Evolutionary conservation across 148 eudicot species (phyloP), one percentile per base, ranked within the genome.

Genomic region (Tetragonia tetragonoides): DNA sequence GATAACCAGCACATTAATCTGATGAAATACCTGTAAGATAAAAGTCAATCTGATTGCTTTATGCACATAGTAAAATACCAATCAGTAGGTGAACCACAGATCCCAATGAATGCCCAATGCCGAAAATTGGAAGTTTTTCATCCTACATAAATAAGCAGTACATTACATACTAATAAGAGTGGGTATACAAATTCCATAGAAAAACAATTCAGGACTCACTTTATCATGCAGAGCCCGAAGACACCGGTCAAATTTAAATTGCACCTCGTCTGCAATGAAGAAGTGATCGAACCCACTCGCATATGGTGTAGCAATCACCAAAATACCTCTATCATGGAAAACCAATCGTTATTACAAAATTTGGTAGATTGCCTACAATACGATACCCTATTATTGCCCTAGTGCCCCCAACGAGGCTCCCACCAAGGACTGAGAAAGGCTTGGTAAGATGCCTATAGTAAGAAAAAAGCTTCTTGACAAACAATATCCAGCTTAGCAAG

Each of bases 251-350:
- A 83, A 95, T 80, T 95, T 95, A 72, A 95, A 92, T 77, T 92
- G 99, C 79, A 85, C 99, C 85, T 95, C 99, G 85, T 95, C 99
- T 68, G 99, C 94, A 84, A 95, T 95, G 80, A 85, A 83, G 87
- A 91, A 95, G 86, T 95, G 93, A 87, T 95, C 97, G 61, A 95
- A 92, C 77, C 99, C 99, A 86, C 99, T 95, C 64, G 99, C 90
- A 86, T 92, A 95, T 75, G 99, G 99, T n/a, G 99, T 95, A 17
- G 99, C 99, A 82, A 95, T 91, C 82, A 95, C 94, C 88, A 91
- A 80, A 67, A 89, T 44, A 76, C 94, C 99, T 90, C 97, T 94
- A 84, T 76, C 80, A 82, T 73, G 68, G 42, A 76, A 75, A 79
- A 78, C 5, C 59, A 14, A 71, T 34, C 15, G 75, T 77, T 75